phyloP scores from a whole-genome alignment of 2,329 filamentous ascomycete species.

The Fusarium domesticum region DNA sequence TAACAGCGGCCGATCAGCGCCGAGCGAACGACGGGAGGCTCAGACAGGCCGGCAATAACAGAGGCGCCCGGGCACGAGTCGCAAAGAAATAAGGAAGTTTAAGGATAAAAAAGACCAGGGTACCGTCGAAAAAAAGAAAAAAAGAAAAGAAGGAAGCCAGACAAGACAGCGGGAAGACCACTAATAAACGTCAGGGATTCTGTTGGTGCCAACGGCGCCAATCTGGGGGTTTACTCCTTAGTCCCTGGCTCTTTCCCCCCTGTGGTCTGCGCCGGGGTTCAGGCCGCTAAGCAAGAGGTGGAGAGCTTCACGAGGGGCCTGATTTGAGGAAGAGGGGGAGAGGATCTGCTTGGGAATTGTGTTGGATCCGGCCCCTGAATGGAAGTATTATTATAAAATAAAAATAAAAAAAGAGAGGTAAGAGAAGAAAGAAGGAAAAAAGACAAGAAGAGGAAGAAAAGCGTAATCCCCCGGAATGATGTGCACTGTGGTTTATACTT shows the following conservation, averaged over 20 bases:
- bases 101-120: background rate
- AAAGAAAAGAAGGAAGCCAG: background rate
- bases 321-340: no score
- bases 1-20: constrained; percentile 29
- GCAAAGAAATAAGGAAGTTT: background rate
- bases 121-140: background rate
- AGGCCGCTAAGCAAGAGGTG: constrained; percentile 5
- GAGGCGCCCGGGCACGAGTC: constrained; percentile 2
- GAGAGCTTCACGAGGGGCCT: constrained; percentile 7
- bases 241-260: background rate
- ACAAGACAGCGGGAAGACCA: constrained; percentile 26
- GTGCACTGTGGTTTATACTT: background rate
- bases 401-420: constrained; percentile 18
- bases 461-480: background rate
- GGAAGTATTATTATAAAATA: constrained; percentile 29
- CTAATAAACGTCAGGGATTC: constrained; percentile 25
- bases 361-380: constrained; percentile 31
- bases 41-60: background rate
- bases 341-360: no score
- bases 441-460: background rate
- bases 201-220: constrained; percentile 29
- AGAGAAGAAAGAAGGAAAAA: constrained; percentile 16
- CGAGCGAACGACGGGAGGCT: constrained; percentile 26
- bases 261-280: background rate
- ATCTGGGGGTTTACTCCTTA: constrained; percentile 28